Evolutionary conservation across 176 grass and related monocot species (phyloP), one percentile per base, ranked within the genome.

Genomic region (Carex myosuroides): DNA sequence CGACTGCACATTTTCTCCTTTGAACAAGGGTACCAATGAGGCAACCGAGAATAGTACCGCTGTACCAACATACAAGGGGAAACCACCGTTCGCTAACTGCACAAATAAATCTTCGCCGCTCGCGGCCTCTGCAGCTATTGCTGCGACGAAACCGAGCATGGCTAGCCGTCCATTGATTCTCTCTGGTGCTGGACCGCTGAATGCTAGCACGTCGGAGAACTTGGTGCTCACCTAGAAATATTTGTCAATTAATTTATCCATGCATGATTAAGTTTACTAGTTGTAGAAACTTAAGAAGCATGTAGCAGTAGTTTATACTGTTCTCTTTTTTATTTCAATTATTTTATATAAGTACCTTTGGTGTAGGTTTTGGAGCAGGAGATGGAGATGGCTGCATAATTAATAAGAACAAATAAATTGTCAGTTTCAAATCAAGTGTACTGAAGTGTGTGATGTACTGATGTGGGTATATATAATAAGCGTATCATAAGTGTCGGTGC

Each of bases 11-110:
- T 13, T 94, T 6, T 87, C 71, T 1, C 94, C 94, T 5, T 75
- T 79, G 13, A 97, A 90, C 62, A 97, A 50, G 26, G 94, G 94
- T 48, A 86, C 86, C 39, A 97, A 74, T 0, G 94, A 97, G 17
- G 94, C 94, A 2, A 37, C 88, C 0, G 94, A 87, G 0, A 94
- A 83, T 63, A 94, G 21, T 6, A 29, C 85, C 2, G 88, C 88
- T 0, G 90, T 88, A 8, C 12, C n/a, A 1, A 39, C 21, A 66
- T 90, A 94, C 94, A 85, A 94, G 0, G 88, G 42, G 16, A 86
- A n/a, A 3, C 94, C 52, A 2, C 90, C 90, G 52, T 63, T 89
- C 1, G 71, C 42, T 13, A 57, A 14, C 56, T 58, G 79, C 9
- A 26, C 64, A 26, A 84, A 35, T 42, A 69, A 39, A 58, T 71